phyloP scores from a whole-genome alignment of 257 asterid genomes.

The Nicotiana attenuata region DNA sequence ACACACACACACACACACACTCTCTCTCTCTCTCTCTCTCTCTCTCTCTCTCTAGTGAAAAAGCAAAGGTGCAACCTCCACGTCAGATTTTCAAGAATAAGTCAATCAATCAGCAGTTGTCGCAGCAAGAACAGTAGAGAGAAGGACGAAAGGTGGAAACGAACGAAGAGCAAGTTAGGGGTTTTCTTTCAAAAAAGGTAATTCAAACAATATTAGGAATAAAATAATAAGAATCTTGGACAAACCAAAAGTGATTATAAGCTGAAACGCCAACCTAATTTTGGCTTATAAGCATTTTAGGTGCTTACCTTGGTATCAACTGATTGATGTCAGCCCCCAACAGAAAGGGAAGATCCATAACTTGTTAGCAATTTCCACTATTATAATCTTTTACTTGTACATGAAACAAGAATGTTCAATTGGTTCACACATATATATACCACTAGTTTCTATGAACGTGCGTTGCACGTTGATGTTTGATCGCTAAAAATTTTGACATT shows the following conservation, averaged over 20 bases:
- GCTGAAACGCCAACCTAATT: background rate
- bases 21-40: no score
- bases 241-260: background rate
- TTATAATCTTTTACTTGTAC: background rate
- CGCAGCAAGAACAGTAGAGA: background rate
- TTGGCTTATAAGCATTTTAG: background rate
- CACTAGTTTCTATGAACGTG: no score
- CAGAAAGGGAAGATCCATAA: background rate
- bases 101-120: background rate
- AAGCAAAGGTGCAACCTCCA: background rate
- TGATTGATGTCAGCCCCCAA: background rate
- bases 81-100: background rate
- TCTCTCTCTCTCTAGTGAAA: background rate
- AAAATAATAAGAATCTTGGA: background rate
- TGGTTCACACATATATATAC: background rate
- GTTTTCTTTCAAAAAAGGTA: background rate
- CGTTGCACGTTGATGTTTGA: no score
- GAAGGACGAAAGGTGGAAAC: background rate
- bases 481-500: no score
- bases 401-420: background rate
- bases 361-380: background rate
- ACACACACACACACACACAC: no score
- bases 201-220: background rate
- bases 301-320: background rate
- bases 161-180: background rate